Percentiles rank a stretch among this genome's conserved stretches.
phyloP scores from a whole-genome alignment of 2,329 filamentous ascomycete genomes.

The Ceratocystiopsis brevicomis region DNA sequence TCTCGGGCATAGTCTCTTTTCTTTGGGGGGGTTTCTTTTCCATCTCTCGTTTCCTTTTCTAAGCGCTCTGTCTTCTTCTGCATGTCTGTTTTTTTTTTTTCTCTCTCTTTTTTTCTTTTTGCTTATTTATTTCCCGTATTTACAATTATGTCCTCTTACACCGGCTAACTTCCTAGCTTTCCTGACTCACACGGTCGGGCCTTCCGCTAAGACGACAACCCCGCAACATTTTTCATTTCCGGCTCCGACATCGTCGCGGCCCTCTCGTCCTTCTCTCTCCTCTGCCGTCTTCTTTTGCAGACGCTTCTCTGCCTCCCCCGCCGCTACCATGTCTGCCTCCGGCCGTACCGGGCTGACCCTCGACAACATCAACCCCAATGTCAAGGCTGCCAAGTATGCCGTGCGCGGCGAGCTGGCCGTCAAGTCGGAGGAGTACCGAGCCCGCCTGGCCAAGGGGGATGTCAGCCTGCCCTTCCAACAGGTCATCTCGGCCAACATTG shows the following conservation, averaged over 20 bases:
- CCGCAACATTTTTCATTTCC: too few species aligned
- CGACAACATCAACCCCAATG: conserved; percentile 81
- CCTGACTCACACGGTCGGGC: too few species aligned
- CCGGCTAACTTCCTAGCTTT: neutral
- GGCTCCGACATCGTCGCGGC: too few species aligned
- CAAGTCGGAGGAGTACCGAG: conserved; percentile 79
- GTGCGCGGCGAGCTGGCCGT: conserved; percentile 91
- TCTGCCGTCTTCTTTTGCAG: neutral
- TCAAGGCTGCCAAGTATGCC: conserved; percentile 80
- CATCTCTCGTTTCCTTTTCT: neutral
- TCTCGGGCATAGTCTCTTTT: too few species aligned
- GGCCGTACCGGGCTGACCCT: conserved; percentile 41
- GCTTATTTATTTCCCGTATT: neutral
- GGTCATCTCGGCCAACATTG: conserved; percentile 94
- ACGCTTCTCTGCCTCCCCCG: conserved; percentile 1
- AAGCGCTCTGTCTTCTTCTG: too few species aligned
- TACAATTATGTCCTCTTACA: neutral
- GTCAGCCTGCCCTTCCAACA: conserved; percentile 58
- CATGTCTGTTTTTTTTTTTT: neutral
- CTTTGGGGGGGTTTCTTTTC: neutral
- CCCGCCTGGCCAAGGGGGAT: conserved; percentile 43
- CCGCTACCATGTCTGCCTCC: conserved; percentile 19
- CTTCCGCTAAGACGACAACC: too few species aligned
- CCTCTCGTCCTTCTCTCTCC: neutral
- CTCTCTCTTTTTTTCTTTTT: neutral